phyloP scores from a whole-genome alignment of 106 monocot species.

The Acanthochlamys bracteata region DNA sequence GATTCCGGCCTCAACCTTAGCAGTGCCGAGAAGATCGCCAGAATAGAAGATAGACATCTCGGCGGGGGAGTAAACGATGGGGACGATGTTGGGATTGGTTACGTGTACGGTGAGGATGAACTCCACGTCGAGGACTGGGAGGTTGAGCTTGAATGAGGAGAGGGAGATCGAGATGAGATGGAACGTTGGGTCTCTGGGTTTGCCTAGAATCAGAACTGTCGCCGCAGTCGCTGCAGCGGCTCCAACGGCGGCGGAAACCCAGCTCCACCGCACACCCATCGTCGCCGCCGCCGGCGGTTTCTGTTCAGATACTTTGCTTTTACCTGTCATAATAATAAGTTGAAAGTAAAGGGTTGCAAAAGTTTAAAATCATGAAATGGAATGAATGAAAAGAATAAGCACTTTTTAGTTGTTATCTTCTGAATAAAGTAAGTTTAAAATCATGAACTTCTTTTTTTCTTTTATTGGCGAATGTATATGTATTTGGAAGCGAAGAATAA shows the following conservation, averaged over 20 bases:
- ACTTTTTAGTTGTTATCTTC: too few species aligned
- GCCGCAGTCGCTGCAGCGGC: slow-evolving; percentile 42
- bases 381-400: too few species aligned
- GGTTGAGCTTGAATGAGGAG: slow-evolving; percentile 48
- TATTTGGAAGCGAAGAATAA: too few species aligned
- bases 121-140: slow-evolving; percentile 59
- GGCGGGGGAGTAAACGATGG: slow-evolving; percentile 47
- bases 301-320: too few species aligned
- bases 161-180: slow-evolving; percentile 63
- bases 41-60: slow-evolving; percentile 62
- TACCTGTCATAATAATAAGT: too few species aligned
- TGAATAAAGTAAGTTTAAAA: too few species aligned
- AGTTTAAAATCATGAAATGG: too few species aligned
- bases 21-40: slow-evolving; percentile 58
- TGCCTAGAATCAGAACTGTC: slow-evolving; percentile 20
- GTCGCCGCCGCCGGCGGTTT: slow-evolving; percentile 4
- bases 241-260: slow-evolving; percentile 35
- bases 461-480: too few species aligned
- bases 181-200: slow-evolving; percentile 58
- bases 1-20: slow-evolving; percentile 39
- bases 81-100: slow-evolving; percentile 76
- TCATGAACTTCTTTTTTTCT: too few species aligned
- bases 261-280: slow-evolving; percentile 21
- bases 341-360: too few species aligned
- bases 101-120: slow-evolving; percentile 74